Evolutionary conservation across 139 green algal genomes (phyloP).

Genomic region (Microglena sp.): DNA sequence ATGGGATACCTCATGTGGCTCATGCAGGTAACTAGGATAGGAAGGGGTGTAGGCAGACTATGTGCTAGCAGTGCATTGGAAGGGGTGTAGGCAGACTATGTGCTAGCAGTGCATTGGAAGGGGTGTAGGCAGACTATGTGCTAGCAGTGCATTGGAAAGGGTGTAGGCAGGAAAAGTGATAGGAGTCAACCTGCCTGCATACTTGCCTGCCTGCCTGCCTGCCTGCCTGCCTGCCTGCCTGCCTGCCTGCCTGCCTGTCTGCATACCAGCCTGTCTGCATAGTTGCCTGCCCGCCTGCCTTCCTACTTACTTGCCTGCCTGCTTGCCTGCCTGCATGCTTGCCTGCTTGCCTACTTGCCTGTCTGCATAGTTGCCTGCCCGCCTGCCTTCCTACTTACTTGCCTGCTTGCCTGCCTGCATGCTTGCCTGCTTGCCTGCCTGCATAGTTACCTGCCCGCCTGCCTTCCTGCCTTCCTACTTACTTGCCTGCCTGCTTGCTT

Average conservation of each 20-base stretch:
- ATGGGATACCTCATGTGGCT: background rate
- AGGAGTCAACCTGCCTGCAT: background rate
- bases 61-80: no score
- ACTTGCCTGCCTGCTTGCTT: background rate
- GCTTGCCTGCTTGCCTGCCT: background rate
- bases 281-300: conserved; percentile 9
- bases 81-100: no score
- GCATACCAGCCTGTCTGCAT: conserved; percentile 10
- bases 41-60: no score
- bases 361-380: conserved; percentile 7
- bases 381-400: conserved; percentile 10
- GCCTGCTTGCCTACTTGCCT: conserved; percentile 9
- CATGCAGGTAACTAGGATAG: no score
- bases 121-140: background rate
- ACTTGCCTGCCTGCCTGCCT: conserved; percentile 8
- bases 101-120: no score
- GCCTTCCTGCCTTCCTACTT: background rate
- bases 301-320: conserved; percentile 6
- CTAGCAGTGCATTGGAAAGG: background rate
- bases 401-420: conserved; percentile 7
- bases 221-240: conserved; percentile 13
- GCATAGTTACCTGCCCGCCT: background rate
- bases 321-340: conserved; percentile 5
- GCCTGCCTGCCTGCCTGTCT: conserved; percentile 10
- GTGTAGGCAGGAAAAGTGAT: background rate